phyloP scores from a whole-genome alignment of 106 monocot genomes.

The Ottelia alismoides region DNA sequence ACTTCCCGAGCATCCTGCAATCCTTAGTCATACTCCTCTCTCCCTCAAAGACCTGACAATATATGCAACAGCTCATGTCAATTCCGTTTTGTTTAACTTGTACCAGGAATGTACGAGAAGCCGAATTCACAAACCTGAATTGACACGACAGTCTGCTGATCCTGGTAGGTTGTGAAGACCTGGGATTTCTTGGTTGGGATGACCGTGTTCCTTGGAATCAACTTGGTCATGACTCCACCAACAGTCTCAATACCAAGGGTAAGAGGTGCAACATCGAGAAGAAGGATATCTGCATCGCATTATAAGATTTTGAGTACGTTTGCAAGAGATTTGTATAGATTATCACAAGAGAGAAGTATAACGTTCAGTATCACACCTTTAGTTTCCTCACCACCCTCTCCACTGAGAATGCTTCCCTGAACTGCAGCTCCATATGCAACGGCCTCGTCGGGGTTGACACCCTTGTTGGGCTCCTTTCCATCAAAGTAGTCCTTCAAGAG shows the following conservation, averaged over 20 bases:
- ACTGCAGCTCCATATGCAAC: slow-evolving; percentile 17
- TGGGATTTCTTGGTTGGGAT: slow-evolving; percentile 26
- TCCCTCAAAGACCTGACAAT: slow-evolving; percentile 29
- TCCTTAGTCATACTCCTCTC: slow-evolving; percentile 35
- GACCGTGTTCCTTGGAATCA: slow-evolving; percentile 24
- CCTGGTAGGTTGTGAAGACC: slow-evolving; percentile 16
- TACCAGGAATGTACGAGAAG: not conserved
- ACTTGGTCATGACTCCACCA: slow-evolving; percentile 22
- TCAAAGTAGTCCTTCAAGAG: slow-evolving; percentile 10
- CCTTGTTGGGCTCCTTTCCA: slow-evolving; percentile 13
- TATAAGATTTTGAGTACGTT: not conserved
- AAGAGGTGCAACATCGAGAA: slow-evolving; percentile 21
- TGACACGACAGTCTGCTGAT: slow-evolving; percentile 20
- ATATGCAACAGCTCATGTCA: not conserved
- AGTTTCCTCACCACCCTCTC: slow-evolving; percentile 19
- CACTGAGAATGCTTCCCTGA: slow-evolving; percentile 10
- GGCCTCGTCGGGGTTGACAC: slow-evolving; percentile 15
- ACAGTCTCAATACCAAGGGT: slow-evolving; percentile 24
- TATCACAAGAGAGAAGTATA: not conserved
- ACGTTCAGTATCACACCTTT: slow-evolving; percentile 3
- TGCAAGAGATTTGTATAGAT: not conserved
- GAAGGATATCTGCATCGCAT: slow-evolving; percentile 12
- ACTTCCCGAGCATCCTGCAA: slow-evolving; percentile 27
- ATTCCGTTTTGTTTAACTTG: not conserved
- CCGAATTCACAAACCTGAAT: slow-evolving; percentile 3